Conservation (phyloP, 169 alveolate genomes). For the Cryptosporidium sp. region DNA sequence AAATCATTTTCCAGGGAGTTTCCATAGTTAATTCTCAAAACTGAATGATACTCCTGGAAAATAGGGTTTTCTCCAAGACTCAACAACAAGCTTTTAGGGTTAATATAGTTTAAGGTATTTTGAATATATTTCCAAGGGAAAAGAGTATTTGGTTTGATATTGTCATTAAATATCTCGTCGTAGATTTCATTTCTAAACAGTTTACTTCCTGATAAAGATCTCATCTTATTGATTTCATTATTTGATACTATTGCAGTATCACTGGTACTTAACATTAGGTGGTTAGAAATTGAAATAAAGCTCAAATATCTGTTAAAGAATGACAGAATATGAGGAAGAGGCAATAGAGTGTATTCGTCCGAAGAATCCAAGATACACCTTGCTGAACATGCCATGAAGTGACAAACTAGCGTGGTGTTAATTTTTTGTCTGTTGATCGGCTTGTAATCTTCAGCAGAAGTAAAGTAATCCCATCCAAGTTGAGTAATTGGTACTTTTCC, state of each 20-base stretch:
- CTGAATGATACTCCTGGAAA: slow-evolving; percentile 19
- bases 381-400: slow-evolving; percentile 80
- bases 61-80: slow-evolving; percentile 8
- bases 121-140: slow-evolving; percentile 71
- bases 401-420: slow-evolving; percentile 79
- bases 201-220: neutral
- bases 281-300: slow-evolving; percentile 53
- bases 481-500: slow-evolving; percentile 60
- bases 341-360: slow-evolving; percentile 43
- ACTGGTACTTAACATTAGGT: slow-evolving; percentile 67
- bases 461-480: slow-evolving; percentile 68
- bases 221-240: slow-evolving; percentile 1
- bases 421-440: slow-evolving; percentile 72
- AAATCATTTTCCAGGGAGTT: slow-evolving; percentile 26
- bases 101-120: slow-evolving; percentile 53
- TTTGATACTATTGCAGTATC: slow-evolving; percentile 37
- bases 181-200: neutral
- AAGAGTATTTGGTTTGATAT: slow-evolving; percentile 58
- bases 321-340: slow-evolving; percentile 70
- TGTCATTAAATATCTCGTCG: neutral
- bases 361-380: slow-evolving; percentile 58
- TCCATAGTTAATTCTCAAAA: slow-evolving; percentile 57
- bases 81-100: neutral
- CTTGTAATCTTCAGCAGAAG: slow-evolving; percentile 73
- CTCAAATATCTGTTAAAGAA: slow-evolving; percentile 50